Conservation (phyloP, 2,329 filamentous ascomycete species). For the Penicillium sp. region DNA sequence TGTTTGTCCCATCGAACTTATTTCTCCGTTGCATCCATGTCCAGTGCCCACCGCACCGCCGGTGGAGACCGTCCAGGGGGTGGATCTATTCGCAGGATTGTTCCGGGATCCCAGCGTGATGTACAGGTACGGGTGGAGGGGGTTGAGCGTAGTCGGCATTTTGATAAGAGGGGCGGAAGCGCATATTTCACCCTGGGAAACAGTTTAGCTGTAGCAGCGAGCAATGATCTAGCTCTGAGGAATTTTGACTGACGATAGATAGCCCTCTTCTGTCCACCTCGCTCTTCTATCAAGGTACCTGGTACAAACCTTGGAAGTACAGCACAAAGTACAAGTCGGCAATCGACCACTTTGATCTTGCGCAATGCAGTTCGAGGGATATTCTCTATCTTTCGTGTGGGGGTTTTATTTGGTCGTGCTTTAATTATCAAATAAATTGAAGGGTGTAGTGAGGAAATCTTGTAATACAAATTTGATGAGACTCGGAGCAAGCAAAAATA, state of each 20-base stretch:
- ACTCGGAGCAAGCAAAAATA: no score
- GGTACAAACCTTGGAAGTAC: no score
- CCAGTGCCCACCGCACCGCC: conserved; percentile 28
- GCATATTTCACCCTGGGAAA: not conserved
- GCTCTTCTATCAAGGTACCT: conserved; percentile 3
- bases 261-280: not conserved
- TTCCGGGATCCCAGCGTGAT: conserved; percentile 23
- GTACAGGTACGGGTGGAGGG: conserved; percentile 15
- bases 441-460: no score
- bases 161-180: not conserved
- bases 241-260: not conserved
- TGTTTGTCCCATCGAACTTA: conserved; percentile 26
- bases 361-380: not conserved
- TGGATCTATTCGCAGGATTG: conserved; percentile 29
- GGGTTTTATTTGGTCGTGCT: not conserved
- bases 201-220: no score
- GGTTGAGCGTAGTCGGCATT: not conserved
- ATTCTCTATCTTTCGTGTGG: not conserved
- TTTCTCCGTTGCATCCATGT: conserved; percentile 33
- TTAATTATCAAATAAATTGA: no score
- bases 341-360: not conserved
- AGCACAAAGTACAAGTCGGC: not conserved
- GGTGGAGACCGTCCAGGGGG: conserved; percentile 23
- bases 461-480: no score
- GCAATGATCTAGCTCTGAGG: not conserved